Base-by-base conservation (phyloP, 345 rosid genomes). In the Abelmoschus esculentus region DNA sequence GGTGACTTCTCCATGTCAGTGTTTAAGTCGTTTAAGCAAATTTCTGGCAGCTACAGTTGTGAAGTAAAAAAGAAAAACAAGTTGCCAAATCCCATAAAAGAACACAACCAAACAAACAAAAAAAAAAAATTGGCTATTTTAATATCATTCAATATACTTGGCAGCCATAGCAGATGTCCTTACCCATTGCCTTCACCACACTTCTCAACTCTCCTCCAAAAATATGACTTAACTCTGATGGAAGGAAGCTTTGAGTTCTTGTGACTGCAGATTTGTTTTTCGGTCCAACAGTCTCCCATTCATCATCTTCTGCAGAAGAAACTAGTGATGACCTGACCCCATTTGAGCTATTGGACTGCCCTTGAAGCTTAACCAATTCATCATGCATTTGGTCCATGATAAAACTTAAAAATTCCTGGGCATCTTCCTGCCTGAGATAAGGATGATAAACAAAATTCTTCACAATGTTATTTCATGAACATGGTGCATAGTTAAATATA, bases 231-330 rank as follows among this genome's bases (percentile, higher is more conserved):
- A 95, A 85, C 79, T 80, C 88, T 5, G 99, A 91, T 22, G 88
- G 88, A 66, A 82, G 72, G 61, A 88, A 86, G 81, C 91, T 89
- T 69, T 91, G 97, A 42, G 91, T 89, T 81, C 99, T 87, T 47
- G 96, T 91, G 70, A 93, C 93, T 28, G 97, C 96, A 65, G 96
- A 87, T 78, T 84, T 89, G 82, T 93, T 93, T 79, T 89, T 93
- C 66, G 90, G 99, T 67, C 99, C 99, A 78, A 91, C 97, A 6
- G 93, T 93, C 79, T 91, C 99, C 99, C 99, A 91, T 73, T 91
- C 97, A 79, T 91, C 96, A 69, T 89, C 97, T 72, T 91, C 97
- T 53, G 70, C 73, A 65, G 86, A 85, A 81, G 89, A 81, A 73
- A 83, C 76, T 60, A 87, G 66, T 14, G 88, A 80, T 77, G 88